A percentile compares a stretch with the other conserved stretches of the same genome.
These are phyloP conservation scores for Barnettozyma botsteinii DNA, from an alignment of 805 yeast species.

Conservation along the genomic window DNA sequence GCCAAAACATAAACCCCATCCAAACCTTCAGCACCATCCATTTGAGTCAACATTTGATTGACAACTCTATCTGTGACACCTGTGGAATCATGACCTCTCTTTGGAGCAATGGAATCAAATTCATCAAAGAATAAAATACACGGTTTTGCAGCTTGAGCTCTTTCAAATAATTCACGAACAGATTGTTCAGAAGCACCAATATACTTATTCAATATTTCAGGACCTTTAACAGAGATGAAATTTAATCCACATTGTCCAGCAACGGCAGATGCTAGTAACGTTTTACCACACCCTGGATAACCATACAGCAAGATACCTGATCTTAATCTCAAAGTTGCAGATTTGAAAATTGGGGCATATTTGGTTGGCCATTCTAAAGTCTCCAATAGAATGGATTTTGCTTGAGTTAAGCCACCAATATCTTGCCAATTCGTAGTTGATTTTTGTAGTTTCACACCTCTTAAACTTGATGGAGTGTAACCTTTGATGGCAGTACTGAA, in stretches of 20 bases:
- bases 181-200: slow-evolving; percentile 97
- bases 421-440: slow-evolving; percentile 73
- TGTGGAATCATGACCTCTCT: slow-evolving; percentile 95
- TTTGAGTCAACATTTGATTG: slow-evolving; percentile 92
- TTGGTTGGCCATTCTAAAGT: slow-evolving; percentile 97
- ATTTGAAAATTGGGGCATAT: slow-evolving; percentile 90
- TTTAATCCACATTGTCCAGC: slow-evolving; percentile 92
- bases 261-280: slow-evolving; percentile 86
- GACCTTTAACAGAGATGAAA: slow-evolving; percentile 91
- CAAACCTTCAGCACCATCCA: slow-evolving; percentile 98
- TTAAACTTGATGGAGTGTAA: slow-evolving; percentile 71
- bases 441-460: slow-evolving; percentile 84
- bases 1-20: slow-evolving; percentile 96
- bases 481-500: slow-evolving; percentile 57
- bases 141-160: slow-evolving; percentile 93
- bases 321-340: slow-evolving; percentile 79
- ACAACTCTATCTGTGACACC: slow-evolving; percentile 98
- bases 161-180: slow-evolving; percentile 85
- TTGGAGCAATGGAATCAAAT: slow-evolving; percentile 95
- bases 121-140: slow-evolving; percentile 92
- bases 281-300: slow-evolving; percentile 97
- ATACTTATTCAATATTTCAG: slow-evolving; percentile 89
- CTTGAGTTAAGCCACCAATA: slow-evolving; percentile 80
- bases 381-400: slow-evolving; percentile 71
- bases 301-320: slow-evolving; percentile 91